Conservation (phyloP, 139 green algal species). For the Volvox reticuliferus region DNA sequence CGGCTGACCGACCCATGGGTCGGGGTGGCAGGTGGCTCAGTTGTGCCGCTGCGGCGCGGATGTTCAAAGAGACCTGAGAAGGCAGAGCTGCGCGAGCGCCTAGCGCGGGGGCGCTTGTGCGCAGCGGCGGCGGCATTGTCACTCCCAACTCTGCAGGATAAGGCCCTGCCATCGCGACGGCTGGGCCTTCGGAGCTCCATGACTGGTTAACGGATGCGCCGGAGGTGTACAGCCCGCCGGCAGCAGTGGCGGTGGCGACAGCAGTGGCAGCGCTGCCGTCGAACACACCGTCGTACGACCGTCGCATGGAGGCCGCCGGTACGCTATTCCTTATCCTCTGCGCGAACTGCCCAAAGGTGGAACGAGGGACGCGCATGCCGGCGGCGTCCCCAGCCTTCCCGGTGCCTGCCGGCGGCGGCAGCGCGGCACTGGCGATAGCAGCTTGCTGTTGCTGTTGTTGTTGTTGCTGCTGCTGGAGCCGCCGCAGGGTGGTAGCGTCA, state of each 20-base stretch:
- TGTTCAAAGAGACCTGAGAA: background rate
- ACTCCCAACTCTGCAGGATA: background rate
- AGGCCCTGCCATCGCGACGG: background rate
- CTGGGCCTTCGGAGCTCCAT: conserved; percentile 11
- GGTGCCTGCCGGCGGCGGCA: background rate
- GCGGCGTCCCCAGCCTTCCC: background rate
- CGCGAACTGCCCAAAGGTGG: background rate
- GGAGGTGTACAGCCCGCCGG: background rate
- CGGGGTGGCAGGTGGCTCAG: conserved; percentile 15
- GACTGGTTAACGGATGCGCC: background rate
- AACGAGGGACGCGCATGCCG: conserved; percentile 16
- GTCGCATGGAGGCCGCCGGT: background rate
- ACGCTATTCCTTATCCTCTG: background rate
- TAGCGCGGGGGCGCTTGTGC: background rate
- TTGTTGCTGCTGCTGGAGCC: too few species aligned
- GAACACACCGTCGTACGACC: background rate
- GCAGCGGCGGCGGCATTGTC: background rate
- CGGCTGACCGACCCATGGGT: background rate
- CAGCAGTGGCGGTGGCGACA: too few species aligned
- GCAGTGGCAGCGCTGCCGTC: background rate
- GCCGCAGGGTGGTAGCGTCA: background rate
- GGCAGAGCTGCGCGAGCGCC: background rate
- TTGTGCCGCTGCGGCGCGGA: conserved; percentile 7
- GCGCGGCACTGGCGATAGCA: background rate
- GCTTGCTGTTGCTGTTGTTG: background rate